Conservation (phyloP, 2,329 filamentous ascomycete genomes). For the Plectosphaerella sp. region DNA sequence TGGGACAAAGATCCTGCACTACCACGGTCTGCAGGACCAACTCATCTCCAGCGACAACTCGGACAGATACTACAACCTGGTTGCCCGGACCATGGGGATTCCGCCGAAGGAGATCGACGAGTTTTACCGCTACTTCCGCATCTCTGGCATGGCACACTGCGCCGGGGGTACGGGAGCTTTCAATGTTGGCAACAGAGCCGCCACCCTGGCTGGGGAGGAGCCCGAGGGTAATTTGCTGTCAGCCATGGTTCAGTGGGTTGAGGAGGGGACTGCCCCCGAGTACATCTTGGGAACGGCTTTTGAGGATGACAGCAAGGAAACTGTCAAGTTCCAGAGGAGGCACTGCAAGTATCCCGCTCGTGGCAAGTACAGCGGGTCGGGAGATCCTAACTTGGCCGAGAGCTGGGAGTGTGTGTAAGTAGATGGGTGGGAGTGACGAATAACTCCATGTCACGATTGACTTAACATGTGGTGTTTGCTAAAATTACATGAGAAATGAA, state of each 20-base stretch:
- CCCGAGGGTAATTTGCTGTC: conserved; percentile 39
- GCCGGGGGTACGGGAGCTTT: conserved; percentile 39
- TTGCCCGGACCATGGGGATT: neutral
- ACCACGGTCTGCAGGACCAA: conserved; percentile 38
- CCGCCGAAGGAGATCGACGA: conserved; percentile 27
- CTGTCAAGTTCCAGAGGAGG: conserved; percentile 22
- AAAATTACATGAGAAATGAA: too few relatives aligned
- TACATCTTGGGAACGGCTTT: conserved; percentile 27
- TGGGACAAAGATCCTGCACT: conserved; percentile 40
- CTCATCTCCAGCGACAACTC: conserved; percentile 26
- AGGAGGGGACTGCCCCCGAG: conserved; percentile 35
- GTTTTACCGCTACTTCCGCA: conserved; percentile 47
- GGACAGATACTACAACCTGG: conserved; percentile 1
- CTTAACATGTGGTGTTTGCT: too few relatives aligned
- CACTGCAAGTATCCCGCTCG: conserved; percentile 29
- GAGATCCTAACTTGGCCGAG: conserved; percentile 17
- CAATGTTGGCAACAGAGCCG: conserved; percentile 17
- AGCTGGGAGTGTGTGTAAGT: conserved; percentile 21
- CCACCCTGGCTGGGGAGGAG: conserved; percentile 14
- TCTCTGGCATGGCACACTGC: conserved; percentile 53
- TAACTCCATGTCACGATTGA: too few relatives aligned
- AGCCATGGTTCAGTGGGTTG: conserved; percentile 47
- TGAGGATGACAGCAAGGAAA: conserved; percentile 16
- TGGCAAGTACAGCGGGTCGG: conserved; percentile 22
- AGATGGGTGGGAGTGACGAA: too few relatives aligned